Base-by-base conservation (phyloP, 257 asterid species). In the Solanum paucissectum region DNA sequence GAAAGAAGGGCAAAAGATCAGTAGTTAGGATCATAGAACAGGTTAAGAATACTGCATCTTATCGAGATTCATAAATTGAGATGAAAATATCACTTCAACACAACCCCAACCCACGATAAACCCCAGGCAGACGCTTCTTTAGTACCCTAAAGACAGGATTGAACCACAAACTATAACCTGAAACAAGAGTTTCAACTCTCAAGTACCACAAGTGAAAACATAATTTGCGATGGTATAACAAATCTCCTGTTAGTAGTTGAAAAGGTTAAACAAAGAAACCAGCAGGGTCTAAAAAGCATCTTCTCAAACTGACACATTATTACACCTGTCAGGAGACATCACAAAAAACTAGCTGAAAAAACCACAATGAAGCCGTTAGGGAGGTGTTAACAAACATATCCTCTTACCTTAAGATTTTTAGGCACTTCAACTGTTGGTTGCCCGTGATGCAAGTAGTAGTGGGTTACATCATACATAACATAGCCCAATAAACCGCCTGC, bases 401-500 rank as follows among this genome's bases (percentile, higher is more conserved):
- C 27, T 66, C 82, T 55, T 90, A 94, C 98, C 98, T 93, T 95
- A 88, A 95, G 94, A 34, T 89, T 75, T 84, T 91, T 92, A 72
- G 95, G 49, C 46, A 92, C 84, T 37, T 95, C 96, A 82, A 87
- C 86, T 38, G 87, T 20, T 88, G 98, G 98, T 85, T 95, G 93
- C 46, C 96, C 98, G 36, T 95, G 91, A 91, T 95, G 98, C 77
- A 95, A 87, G 89, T 95, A 93, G 91, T 95, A 95, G 86, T 95
- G 98, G 25, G 96, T 94, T 92, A 96, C 93, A 87, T 95, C 98
- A 86, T 95, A 95, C 89, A 94, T 87, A 52, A 94, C 89, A 85
- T 95, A 95, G 79, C 98, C 98, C 83, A 95, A 88, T 93, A 95
- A 90, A 32, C 83, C 90, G 44, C 98, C 98, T 62, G 94, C 98